Evolutionary conservation across 345 rosid species (phyloP).

Genomic region (Eutrema yunnanense): DNA sequence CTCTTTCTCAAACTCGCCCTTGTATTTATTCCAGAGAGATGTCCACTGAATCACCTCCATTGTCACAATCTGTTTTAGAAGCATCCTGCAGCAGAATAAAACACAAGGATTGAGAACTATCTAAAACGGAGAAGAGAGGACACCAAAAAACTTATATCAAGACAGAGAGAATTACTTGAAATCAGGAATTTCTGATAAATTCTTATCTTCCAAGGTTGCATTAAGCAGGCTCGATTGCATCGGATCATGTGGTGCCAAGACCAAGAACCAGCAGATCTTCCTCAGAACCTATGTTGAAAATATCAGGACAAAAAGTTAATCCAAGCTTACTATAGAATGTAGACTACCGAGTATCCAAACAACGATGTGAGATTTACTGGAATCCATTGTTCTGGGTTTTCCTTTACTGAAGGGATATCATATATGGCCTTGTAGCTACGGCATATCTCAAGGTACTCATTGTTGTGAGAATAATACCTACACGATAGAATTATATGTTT

Average conservation of each 20-base stretch:
- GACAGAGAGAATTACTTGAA: constrained; percentile 42
- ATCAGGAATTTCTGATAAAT: constrained; percentile 56
- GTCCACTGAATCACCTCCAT: constrained; percentile 96
- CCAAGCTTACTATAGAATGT: neutral
- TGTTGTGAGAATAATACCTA: constrained; percentile 77
- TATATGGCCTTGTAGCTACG: constrained; percentile 92
- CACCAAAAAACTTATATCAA: neutral
- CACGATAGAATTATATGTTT: neutral
- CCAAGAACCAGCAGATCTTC: constrained; percentile 80
- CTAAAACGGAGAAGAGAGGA: neutral
- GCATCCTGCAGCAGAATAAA: constrained; percentile 41
- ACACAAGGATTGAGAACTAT: neutral
- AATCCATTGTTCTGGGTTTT: constrained; percentile 57
- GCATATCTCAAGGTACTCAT: constrained; percentile 84
- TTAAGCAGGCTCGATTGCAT: constrained; percentile 82
- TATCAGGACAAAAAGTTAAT: neutral
- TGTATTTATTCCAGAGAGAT: constrained; percentile 68
- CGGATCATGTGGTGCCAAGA: constrained; percentile 67
- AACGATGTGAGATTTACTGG: constrained; percentile 44
- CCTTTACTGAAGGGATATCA: constrained; percentile 73
- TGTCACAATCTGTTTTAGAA: constrained; percentile 71
- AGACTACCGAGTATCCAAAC: neutral
- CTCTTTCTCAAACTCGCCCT: constrained; percentile 72
- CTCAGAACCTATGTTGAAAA: constrained; percentile 43
- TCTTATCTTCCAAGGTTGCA: constrained; percentile 67